These are phyloP conservation scores for Knufia fluminis DNA, from an alignment of 2,329 filamentous ascomycete species.

Conservation along the genomic window DNA sequence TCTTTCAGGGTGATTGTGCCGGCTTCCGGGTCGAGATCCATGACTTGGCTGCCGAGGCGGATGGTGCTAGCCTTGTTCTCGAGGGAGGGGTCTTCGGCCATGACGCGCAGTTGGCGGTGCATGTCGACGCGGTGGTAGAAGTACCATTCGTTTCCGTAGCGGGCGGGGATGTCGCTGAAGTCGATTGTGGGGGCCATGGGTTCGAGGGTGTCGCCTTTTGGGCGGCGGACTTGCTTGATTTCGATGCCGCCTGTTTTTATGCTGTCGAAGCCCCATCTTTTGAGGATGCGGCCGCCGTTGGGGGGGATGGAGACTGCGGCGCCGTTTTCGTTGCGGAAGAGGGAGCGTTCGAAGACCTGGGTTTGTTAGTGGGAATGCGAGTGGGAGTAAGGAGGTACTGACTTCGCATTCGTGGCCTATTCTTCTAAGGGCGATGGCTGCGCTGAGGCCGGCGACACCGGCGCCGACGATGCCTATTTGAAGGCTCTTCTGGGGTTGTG, in stretches of 20 bases:
- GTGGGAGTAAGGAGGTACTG: conserved; percentile 7
- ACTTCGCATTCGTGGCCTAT: conserved; percentile 29
- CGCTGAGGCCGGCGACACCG: conserved; percentile 28
- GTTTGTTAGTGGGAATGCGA: not conserved
- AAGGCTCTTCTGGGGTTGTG: conserved; percentile 9
- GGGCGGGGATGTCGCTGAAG: conserved; percentile 17
- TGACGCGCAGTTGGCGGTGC: conserved; percentile 29
- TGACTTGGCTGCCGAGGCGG: conserved; percentile 24
- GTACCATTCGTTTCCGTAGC: conserved; percentile 24
- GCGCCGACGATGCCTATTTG: conserved; percentile 26
- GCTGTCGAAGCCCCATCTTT: conserved; percentile 25
- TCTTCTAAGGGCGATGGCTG: conserved; percentile 28
- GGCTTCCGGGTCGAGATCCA: conserved; percentile 22
- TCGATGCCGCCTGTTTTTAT: conserved; percentile 21
- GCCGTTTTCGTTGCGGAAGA: conserved; percentile 28
- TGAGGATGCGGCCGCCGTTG: conserved; percentile 26
- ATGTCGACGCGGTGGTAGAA: conserved; percentile 36
- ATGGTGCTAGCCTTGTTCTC: conserved; percentile 19
- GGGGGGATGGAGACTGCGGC: conserved; percentile 28
- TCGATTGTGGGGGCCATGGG: conserved; percentile 21
- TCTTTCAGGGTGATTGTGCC: conserved; percentile 26
- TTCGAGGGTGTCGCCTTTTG: conserved; percentile 22
- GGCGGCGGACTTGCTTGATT: conserved; percentile 21
- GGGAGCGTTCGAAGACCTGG: conserved; percentile 27
- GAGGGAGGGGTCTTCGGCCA: conserved; percentile 22